Evolutionary conservation across 306 rosid genomes (phyloP).

Genomic region (Casuarina cunninghamiana): DNA sequence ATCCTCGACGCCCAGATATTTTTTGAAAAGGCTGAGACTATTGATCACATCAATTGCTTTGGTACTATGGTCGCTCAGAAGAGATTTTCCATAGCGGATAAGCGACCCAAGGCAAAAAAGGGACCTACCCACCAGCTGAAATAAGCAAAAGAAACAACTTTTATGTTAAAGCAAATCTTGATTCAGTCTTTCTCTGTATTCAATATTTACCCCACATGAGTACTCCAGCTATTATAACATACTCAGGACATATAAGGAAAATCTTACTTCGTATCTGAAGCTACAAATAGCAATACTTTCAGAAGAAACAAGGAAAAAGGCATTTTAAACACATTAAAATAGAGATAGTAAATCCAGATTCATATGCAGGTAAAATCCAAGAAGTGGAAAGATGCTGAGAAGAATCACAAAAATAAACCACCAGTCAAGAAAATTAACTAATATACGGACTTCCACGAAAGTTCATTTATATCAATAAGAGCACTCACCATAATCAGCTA

Average conservation of each 20-base stretch:
- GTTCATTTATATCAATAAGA: not conserved
- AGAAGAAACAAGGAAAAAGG: not conserved
- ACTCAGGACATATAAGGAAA: not conserved
- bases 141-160: constrained; percentile 26
- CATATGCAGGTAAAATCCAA: constrained; percentile 1
- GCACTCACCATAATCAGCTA: not conserved
- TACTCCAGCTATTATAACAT: not conserved
- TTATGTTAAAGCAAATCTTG: not conserved
- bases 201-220: not conserved
- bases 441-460: not conserved
- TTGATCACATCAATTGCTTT: constrained; percentile 47
- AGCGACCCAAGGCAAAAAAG: constrained; percentile 93
- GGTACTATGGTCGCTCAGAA: constrained; percentile 55
- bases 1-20: constrained; percentile 71
- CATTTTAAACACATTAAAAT: not conserved
- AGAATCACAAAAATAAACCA: not conserved
- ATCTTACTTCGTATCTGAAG: not conserved
- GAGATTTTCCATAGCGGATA: constrained; percentile 80
- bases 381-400: not conserved
- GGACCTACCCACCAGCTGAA: constrained; percentile 85
- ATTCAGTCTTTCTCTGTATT: not conserved
- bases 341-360: not conserved
- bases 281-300: not conserved
- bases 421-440: not conserved
- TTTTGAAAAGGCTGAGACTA: constrained; percentile 69